Evolutionary conservation across 2,329 filamentous ascomycete genomes (phyloP), one percentile per base, ranked within the genome.

Genomic region (Cylindrodendrum hubeiense): DNA sequence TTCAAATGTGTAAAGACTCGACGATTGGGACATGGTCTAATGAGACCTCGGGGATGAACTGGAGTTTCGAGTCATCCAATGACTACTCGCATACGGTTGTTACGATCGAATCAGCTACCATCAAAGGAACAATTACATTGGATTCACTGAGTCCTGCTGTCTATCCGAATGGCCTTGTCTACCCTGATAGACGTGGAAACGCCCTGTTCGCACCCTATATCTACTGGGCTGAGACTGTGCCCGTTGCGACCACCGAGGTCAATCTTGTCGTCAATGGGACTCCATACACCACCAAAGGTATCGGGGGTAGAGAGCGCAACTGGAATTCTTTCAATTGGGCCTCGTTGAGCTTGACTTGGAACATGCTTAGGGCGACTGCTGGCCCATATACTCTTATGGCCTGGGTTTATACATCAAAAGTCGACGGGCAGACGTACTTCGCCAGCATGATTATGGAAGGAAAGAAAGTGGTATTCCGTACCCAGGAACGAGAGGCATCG

Each of bases 241-340:
- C 67, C 43, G 67, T 69, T 34, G 65, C 52, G 24, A 57, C 50
- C 22, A 53, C 59, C 33, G 60, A 67, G 49, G 67, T 47, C 61
- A 60, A 67, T 57, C 59, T 69, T 47, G 60, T 46, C 54, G 50
- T 69, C 61, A 51, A 57, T 28, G 67, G 63, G 41, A 67, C 67
- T 37, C 66, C 67, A n/a, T 65, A 63, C 61, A 53, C 60, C 24
- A 39, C 65, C 52, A 54, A 46, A 22, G 67, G 67, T 34, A 61
- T 65, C 47, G 65, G 67, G 28, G 65, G 67, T 19, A 54, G 66
- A 46, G 66, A 67, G 62, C 57, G 57, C 50, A 67, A 68, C 58
- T 68, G 66, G 66, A 63, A 66, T 53, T 68, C 63, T 22, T 55
- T 57, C n/a, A 39, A 54, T n/a, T 68, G 66, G 63, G 63, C 63